phyloP scores from a whole-genome alignment of 1,139 yeast genomes.

The Hyphopichia khmerensis region DNA sequence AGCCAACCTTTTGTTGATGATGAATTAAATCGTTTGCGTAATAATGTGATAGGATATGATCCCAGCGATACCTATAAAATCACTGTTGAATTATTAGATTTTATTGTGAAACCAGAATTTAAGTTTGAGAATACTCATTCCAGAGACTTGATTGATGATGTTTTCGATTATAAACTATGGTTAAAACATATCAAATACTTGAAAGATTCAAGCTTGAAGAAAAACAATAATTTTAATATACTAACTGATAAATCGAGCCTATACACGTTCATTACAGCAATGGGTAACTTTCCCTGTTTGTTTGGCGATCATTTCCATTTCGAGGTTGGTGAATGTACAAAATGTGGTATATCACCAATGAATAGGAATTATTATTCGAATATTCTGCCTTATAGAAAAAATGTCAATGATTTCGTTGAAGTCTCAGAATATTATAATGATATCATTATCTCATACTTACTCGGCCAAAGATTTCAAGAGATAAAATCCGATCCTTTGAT shows the following conservation, averaged over 20 bases:
- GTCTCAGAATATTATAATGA: slow-evolving; percentile 22
- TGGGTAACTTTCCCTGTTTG: slow-evolving; percentile 47
- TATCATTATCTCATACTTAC: slow-evolving; percentile 20
- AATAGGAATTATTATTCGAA: slow-evolving; percentile 20
- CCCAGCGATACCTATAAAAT: slow-evolving; percentile 3
- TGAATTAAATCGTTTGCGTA: slow-evolving; percentile 14
- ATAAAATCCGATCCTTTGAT: slow-evolving; percentile 23
- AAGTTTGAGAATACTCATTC: slow-evolving; percentile 1
- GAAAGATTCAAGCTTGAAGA: not conserved
- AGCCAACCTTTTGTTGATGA: slow-evolving; percentile 18
- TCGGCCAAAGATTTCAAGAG: slow-evolving; percentile 8
- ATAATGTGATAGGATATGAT: slow-evolving; percentile 8
- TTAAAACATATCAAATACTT: slow-evolving; percentile 15
- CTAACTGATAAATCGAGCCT: slow-evolving; percentile 13
- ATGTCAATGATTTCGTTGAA: slow-evolving; percentile 19
- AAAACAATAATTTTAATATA: not conserved
- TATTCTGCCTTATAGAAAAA: slow-evolving; percentile 22
- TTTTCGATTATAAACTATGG: slow-evolving; percentile 21
- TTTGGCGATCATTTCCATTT: slow-evolving; percentile 30
- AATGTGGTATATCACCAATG: slow-evolving; percentile 36
- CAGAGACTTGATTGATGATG: not conserved
- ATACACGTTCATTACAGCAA: slow-evolving; percentile 34
- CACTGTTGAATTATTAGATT: slow-evolving; percentile 3
- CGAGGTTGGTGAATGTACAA: slow-evolving; percentile 30
- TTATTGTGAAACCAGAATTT: slow-evolving; percentile 4